Percentiles rank a stretch among this genome's conserved stretches.
Evolutionary conservation across 108 stramenopile species (phyloP).

Genomic region (Epithemia pelagica): DNA sequence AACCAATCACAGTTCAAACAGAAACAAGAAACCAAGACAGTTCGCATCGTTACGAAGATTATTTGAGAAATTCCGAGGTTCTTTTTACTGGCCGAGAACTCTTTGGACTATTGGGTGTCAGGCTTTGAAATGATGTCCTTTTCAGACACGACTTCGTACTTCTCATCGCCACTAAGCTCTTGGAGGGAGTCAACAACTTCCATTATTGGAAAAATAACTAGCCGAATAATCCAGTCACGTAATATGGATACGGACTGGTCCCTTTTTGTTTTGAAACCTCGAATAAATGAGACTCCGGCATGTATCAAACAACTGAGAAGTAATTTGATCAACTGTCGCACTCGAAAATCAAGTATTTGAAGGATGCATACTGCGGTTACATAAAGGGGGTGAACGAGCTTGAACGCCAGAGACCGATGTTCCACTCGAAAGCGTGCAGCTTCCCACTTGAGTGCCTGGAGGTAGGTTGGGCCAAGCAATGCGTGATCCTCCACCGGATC

Average conservation of each 20-base stretch:
- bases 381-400: background rate
- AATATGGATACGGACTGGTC: background rate
- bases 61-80: too few relatives aligned
- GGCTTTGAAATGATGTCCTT: too few relatives aligned
- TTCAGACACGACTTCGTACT: too few relatives aligned
- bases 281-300: background rate
- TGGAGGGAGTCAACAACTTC: too few relatives aligned
- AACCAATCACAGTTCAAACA: too few relatives aligned
- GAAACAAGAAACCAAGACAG: too few relatives aligned
- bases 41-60: too few relatives aligned
- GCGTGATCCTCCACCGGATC: conserved; percentile 80
- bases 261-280: background rate
- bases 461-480: conserved; percentile 72
- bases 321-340: conserved; percentile 5
- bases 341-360: background rate
- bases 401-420: conserved; percentile 26
- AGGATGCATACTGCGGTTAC: background rate
- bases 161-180: too few relatives aligned
- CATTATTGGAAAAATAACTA: too few relatives aligned
- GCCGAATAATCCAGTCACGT: background rate
- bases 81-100: too few relatives aligned
- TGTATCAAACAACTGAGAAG: background rate
- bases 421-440: conserved; percentile 55
- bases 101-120: too few relatives aligned
- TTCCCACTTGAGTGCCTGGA: conserved; percentile 76